Base-by-base conservation (phyloP, 2,329 filamentous ascomycete genomes). In the Colletotrichum somersetense region DNA sequence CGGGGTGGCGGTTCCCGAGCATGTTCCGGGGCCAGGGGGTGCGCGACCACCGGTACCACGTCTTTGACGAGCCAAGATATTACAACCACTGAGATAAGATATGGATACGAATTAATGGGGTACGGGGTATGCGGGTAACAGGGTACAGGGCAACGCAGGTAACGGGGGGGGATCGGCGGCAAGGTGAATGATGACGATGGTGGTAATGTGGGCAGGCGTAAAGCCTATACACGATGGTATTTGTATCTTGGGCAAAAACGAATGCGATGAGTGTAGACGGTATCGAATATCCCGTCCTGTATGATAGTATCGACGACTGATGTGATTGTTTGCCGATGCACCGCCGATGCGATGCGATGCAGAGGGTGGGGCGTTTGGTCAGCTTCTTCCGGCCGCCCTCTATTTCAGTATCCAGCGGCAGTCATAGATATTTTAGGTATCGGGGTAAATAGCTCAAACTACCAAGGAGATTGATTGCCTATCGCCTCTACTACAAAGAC, bases 41-140 rank as follows among this genome's bases (percentile, higher is more conserved):
- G 6, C 87, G 96, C 72, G 96, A 94, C 5, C 96, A 99, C 83
- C 85, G 87, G 73, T 99, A 98, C 82, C 96, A 99, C 81, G 96
- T 98, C 40, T 98, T 99, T 82, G 89, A 97, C 76, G 94, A 97
- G 84, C 95, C 95, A 62, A 88, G 93, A 80, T 97, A 96, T 79
- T 92, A 83, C 75, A 80, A 79, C 62, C 83, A 83, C 68, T 84
- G 66, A 72, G 44, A 53, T 71, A 74, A 72, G 38, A 46, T 72
- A 74, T 46, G 55, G 35, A 38, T 26, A 53, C 38, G 58, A 42
- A 30, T 26, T 61, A 38, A 68, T 30, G 64, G 55, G 50, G 26
- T 35, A 12, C 20, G 23, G 38, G 35, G 38, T n/a, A 14, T 40
- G 50, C 3, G n/a, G 38, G 8, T 30, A 42, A 42, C 16, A 26